These are phyloP conservation scores for Medicago truncatula DNA, from an alignment of 306 rosid species.

Conservation along the genomic window DNA sequence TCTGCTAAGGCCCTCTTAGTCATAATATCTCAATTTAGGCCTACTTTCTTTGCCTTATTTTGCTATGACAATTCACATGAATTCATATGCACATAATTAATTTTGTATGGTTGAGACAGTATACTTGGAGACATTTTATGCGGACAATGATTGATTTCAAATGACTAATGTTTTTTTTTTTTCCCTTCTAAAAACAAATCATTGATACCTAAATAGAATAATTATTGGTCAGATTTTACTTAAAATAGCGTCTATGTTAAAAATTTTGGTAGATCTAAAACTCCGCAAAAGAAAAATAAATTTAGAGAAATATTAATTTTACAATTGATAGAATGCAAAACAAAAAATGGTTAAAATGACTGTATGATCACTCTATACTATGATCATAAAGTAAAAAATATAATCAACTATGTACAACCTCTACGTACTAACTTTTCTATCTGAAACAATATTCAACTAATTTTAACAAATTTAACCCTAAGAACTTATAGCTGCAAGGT, in stretches of 20 bases:
- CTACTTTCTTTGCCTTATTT: background rate
- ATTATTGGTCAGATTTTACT: no score
- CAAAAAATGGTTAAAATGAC: background rate
- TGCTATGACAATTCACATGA: background rate
- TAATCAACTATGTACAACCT: background rate
- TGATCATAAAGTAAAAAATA: background rate
- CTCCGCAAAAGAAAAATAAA: no score
- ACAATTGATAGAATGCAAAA: no score
- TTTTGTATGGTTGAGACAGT: background rate
- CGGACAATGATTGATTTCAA: no score
- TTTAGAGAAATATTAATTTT: no score
- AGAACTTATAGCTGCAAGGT: background rate
- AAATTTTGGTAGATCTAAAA: no score
- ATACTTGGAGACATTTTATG: background rate
- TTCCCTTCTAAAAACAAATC: no score
- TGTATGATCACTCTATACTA: background rate
- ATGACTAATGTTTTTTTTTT: no score
- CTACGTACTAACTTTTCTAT: background rate
- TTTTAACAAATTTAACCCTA: no score
- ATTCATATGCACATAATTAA: background rate
- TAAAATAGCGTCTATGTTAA: no score
- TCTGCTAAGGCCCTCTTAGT: slow-evolving; percentile 44
- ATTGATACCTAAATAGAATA: no score
- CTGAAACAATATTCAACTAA: no score
- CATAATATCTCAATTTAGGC: background rate